Evolutionary conservation across 2,329 filamentous ascomycete species (phyloP).

Genomic region (Aspergillus caelatus): DNA sequence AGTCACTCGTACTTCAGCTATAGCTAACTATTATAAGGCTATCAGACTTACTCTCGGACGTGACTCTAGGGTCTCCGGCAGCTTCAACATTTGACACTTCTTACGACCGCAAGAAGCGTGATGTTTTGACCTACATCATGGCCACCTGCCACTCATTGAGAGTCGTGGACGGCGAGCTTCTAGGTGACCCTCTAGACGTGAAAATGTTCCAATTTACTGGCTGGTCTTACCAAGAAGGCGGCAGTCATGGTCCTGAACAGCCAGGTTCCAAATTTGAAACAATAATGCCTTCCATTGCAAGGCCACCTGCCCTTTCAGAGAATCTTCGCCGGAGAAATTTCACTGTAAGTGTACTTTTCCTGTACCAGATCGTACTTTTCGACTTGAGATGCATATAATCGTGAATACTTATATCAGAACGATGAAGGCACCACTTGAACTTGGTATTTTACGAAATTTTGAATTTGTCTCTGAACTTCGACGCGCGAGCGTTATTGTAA

Average conservation of each 20-base stretch:
- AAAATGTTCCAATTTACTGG: conserved; percentile 99
- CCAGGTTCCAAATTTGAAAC: conserved; percentile 77
- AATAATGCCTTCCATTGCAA: conserved; percentile 75
- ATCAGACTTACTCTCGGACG: conserved; percentile 64
- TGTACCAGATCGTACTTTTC: background rate
- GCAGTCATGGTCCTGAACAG: conserved; percentile 66
- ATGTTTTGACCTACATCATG: conserved; percentile 87
- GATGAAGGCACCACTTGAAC: conserved; percentile 63
- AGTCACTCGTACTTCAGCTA: background rate
- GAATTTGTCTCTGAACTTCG: conserved; percentile 94
- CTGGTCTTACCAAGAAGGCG: conserved; percentile 86
- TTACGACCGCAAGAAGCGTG: conserved; percentile 62
- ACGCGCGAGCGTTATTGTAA: conserved; percentile 88
- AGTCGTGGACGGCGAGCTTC: conserved; percentile 80
- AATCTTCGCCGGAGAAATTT: conserved; percentile 34
- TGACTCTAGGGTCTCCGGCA: conserved; percentile 49
- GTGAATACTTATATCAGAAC: conserved; percentile 6
- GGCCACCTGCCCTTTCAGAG: conserved; percentile 67
- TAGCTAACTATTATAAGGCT: conserved; percentile 7
- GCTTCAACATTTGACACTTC: conserved; percentile 59
- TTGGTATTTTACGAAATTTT: conserved; percentile 88
- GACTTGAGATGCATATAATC: background rate
- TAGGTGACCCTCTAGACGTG: conserved; percentile 91
- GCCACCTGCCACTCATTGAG: conserved; percentile 93
- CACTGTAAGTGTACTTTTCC: conserved; percentile 20